These are phyloP conservation scores for Diddensiella transvaalensis DNA, from an alignment of 805 yeast genomes.

Conservation along the genomic window DNA sequence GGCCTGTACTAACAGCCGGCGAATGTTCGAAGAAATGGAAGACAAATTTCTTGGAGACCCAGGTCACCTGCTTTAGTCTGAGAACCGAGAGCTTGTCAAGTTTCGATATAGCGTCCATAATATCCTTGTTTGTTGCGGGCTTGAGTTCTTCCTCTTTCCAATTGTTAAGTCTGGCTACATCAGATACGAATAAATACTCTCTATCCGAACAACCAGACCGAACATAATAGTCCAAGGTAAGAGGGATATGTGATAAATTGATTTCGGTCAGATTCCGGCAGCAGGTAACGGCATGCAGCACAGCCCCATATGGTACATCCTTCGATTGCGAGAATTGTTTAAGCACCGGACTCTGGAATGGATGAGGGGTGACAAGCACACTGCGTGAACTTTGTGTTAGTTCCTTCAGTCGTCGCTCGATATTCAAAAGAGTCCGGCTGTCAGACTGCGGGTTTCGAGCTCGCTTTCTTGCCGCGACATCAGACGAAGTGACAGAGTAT, in stretches of 20 bases:
- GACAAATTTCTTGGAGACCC: constrained; percentile 43
- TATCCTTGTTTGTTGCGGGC: constrained; percentile 23
- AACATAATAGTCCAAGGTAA: constrained; percentile 62
- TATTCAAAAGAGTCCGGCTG: background rate
- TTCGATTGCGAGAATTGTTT: constrained; percentile 60
- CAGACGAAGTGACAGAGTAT: constrained; percentile 39
- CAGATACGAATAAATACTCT: constrained; percentile 33
- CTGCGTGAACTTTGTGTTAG: constrained; percentile 1
- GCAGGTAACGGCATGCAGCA: constrained; percentile 62
- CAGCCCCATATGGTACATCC: constrained; percentile 75
- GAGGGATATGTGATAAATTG: constrained; percentile 57
- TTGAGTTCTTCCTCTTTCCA: constrained; percentile 30
- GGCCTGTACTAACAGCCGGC: constrained; percentile 19
- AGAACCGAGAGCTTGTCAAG: constrained; percentile 38
- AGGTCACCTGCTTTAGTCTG: constrained; percentile 45
- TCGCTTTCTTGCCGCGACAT: background rate
- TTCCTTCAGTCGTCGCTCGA: background rate
- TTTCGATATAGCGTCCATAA: constrained; percentile 26
- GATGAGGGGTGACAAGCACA: constrained; percentile 16
- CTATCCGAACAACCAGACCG: constrained; percentile 17
- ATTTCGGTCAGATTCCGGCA: constrained; percentile 59
- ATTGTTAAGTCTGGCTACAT: constrained; percentile 33
- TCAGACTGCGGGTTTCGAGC: too few species aligned
- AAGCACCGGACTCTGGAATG: constrained; percentile 42
- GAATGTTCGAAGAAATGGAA: constrained; percentile 17